These are phyloP conservation scores for Xylaria acuta DNA, from an alignment of 495 filamentous ascomycete genomes.

Conservation along the genomic window DNA sequence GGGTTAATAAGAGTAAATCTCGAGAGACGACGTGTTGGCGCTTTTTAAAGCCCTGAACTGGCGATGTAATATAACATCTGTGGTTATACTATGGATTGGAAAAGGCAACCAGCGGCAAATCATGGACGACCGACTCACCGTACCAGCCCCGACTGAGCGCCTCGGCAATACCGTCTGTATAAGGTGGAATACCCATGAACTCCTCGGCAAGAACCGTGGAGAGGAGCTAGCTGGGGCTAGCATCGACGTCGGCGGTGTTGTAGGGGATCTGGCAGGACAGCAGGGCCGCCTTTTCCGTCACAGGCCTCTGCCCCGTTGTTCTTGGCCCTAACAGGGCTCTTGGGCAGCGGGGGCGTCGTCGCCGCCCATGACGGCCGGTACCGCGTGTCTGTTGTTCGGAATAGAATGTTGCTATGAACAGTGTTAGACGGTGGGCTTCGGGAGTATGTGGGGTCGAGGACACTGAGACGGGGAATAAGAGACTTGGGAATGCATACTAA, in stretches of 20 bases:
- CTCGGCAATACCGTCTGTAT: slow-evolving; percentile 27
- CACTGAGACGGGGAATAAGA: background rate
- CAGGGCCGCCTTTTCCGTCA: slow-evolving; percentile 34
- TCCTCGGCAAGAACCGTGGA: background rate
- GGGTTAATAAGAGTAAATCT: background rate
- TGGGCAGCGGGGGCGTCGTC: slow-evolving; percentile 36
- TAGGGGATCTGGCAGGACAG: slow-evolving; percentile 56
- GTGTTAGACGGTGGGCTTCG: background rate
- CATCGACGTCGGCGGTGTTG: slow-evolving; percentile 45
- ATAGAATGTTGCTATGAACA: background rate
- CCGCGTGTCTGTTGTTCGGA: background rate
- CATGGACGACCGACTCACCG: slow-evolving; percentile 53
- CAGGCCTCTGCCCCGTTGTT: background rate
- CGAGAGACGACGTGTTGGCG: background rate
- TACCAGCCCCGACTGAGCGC: slow-evolving; percentile 40
- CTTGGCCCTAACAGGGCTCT: background rate
- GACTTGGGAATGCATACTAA: background rate
- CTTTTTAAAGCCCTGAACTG: background rate
- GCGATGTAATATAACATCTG: background rate
- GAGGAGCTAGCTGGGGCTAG: slow-evolving; percentile 36
- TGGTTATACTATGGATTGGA: background rate
- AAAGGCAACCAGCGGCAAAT: background rate
- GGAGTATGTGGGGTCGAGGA: background rate
- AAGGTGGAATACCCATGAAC: slow-evolving; percentile 13
- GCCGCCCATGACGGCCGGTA: background rate